These are phyloP conservation scores for Diplodia intermedia DNA, from an alignment of 2,329 filamentous ascomycete genomes.

Conservation along the genomic window DNA sequence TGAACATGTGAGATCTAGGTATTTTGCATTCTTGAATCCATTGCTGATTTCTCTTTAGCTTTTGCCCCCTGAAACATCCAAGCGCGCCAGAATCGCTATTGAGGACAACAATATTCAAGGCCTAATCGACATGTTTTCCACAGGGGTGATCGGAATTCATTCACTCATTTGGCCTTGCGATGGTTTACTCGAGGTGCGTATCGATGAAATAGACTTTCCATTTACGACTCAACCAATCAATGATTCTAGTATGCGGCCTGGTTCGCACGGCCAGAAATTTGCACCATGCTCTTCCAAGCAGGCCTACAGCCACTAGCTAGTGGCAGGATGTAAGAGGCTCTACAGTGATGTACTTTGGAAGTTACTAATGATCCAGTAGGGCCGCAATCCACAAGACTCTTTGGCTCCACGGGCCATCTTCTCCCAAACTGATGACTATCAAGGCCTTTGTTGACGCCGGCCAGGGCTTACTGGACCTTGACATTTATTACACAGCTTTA, in stretches of 20 bases:
- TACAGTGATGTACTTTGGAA: too few species aligned
- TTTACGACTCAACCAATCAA: neutral
- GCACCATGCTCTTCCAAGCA: neutral
- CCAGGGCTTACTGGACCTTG: neutral
- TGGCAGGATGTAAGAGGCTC: neutral
- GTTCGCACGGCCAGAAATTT: neutral
- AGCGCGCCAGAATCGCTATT: rapidly evolving
- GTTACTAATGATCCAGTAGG: neutral
- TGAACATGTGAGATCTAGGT: neutral
- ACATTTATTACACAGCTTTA: rapidly evolving
- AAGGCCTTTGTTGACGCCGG: neutral
- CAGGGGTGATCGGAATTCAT: neutral
- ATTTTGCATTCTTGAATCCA: neutral
- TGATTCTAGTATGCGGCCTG: neutral
- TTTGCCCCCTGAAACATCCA: neutral
- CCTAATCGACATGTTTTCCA: neutral
- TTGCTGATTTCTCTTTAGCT: neutral
- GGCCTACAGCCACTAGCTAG: neutral
- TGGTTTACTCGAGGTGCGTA: neutral
- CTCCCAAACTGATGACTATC: neutral
- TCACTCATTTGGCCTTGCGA: rapidly evolving
- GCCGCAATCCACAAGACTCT: neutral
- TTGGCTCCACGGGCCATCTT: rapidly evolving
- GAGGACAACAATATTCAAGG: neutral
- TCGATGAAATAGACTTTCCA: neutral